Percentiles rank a stretch among this genome's conserved stretches.
phyloP scores from a whole-genome alignment of 352 stramenopile species.

The Phytophthora syringae region DNA sequence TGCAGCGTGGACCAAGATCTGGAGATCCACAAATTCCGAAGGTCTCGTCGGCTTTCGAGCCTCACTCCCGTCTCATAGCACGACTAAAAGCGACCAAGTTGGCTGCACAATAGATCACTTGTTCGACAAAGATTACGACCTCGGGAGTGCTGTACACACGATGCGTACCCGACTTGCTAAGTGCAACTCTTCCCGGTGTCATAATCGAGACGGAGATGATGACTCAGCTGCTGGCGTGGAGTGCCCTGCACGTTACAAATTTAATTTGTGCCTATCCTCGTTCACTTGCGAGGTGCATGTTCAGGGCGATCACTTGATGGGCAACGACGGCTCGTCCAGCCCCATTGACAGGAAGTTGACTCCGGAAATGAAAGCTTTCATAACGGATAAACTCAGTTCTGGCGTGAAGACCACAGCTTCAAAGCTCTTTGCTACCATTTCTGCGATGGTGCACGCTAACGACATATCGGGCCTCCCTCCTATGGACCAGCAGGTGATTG shows the following conservation, averaged over 20 bases:
- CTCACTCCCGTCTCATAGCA: background rate
- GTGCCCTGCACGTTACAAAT: background rate
- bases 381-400: background rate
- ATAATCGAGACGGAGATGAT: background rate
- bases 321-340: background rate
- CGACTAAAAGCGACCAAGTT: background rate
- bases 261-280: constrained; percentile 4
- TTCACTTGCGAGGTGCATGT: background rate
- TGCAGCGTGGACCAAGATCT: background rate
- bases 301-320: background rate
- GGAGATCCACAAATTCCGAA: background rate
- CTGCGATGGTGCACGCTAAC: background rate
- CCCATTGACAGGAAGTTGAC: background rate
- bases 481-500: background rate
- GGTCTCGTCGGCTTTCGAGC: background rate
- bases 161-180: background rate
- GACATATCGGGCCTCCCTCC: background rate
- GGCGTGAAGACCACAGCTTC: background rate
- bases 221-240: no score
- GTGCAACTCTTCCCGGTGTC: background rate
- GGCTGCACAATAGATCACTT: background rate
- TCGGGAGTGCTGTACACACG: background rate
- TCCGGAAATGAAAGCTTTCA: constrained; percentile 7
- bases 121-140: background rate
- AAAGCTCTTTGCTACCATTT: background rate